Percentiles rank a stretch among this genome's conserved stretches.
Evolutionary conservation across 2,329 filamentous ascomycete species (phyloP).

Genomic region (Aureobasidium sp.): DNA sequence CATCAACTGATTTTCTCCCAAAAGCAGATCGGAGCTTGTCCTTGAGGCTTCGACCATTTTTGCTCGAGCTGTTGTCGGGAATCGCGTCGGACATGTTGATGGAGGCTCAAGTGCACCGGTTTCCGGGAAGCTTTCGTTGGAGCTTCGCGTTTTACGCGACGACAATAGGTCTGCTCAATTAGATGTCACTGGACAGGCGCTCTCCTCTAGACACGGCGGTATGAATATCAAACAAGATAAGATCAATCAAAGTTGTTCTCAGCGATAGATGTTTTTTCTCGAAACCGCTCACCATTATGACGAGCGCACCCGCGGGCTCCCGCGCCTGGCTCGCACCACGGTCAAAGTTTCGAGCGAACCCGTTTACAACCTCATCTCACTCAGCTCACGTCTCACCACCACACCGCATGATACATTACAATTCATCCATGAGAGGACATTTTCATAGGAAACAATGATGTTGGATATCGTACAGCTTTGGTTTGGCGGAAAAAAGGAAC

Average conservation of each 20-base stretch:
- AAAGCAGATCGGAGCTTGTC: neutral
- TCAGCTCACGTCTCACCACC: neutral
- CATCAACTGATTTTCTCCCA: constrained; percentile 1
- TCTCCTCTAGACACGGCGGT: neutral
- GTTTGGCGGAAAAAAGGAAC: neutral
- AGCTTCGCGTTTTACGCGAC: neutral
- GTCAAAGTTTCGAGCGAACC: neutral
- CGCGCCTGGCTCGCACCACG: neutral
- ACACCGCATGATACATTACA: neutral
- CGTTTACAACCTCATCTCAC: neutral
- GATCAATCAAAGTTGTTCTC: neutral
- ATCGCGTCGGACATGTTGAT: constrained; percentile 6
- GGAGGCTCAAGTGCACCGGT: neutral
- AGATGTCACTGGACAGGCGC: neutral
- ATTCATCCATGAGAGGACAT: neutral
- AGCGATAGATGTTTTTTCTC: neutral
- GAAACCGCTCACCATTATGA: constrained; percentile 1
- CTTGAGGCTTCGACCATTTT: neutral
- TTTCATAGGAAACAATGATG: neutral
- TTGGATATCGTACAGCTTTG: constrained; percentile 10
- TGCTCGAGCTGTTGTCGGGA: neutral
- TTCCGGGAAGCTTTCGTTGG: neutral
- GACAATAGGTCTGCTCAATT: neutral
- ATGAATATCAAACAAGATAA: neutral
- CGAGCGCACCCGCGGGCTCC: constrained; percentile 1